Base-by-base conservation (phyloP, 208 protist species). In the Balamuthia mandrillaris region DNA sequence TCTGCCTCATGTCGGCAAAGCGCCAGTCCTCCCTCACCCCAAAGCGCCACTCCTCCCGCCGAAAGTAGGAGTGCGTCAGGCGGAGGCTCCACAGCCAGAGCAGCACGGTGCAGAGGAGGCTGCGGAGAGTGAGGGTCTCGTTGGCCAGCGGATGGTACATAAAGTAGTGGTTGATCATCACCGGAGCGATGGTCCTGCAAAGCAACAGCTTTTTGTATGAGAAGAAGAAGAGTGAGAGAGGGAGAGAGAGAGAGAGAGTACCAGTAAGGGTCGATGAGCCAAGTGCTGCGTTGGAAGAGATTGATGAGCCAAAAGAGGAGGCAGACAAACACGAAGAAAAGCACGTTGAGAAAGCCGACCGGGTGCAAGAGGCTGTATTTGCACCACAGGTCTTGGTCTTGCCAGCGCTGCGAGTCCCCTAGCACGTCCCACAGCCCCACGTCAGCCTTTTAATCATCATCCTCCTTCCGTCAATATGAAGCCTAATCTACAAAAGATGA, bases 21-120 rank as follows among this genome's bases (percentile, higher is more conserved):
- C 75, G 75, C 75, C 75, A 83, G 35, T 83, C 75, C 54, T 83
- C 75, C 9, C 75, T 21, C 31, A 44, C 75, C n/a, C 75, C 75
- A 49, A 83, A 27, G 52, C 51, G 21, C 75, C 75, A 83, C 27
- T 83, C 56, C 33, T 83, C 75, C 41, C 75, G 41, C 37, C 77
- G 51, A 41, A 83, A 83, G 77, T 83, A 83, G 47, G 77, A 83
- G 42, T 83, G 77, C 10, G 77, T 83, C 37, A 83, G 77, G 4
- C 77, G 77, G 21, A 83, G 14, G 54, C 77, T 83, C 77, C 77
- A 83, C 1, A 83, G 3, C 51, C 51, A 70, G 33, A 83, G 41
- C 5, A 83, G 77, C 1, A 3, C 77, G 54, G 37, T 75, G 66
- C 49, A 24, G 4, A 41, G 41, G 7, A 41, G 18, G 16, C 24